Conservation (phyloP, 352 stramenopile species). For the Globisporangium canariense region DNA sequence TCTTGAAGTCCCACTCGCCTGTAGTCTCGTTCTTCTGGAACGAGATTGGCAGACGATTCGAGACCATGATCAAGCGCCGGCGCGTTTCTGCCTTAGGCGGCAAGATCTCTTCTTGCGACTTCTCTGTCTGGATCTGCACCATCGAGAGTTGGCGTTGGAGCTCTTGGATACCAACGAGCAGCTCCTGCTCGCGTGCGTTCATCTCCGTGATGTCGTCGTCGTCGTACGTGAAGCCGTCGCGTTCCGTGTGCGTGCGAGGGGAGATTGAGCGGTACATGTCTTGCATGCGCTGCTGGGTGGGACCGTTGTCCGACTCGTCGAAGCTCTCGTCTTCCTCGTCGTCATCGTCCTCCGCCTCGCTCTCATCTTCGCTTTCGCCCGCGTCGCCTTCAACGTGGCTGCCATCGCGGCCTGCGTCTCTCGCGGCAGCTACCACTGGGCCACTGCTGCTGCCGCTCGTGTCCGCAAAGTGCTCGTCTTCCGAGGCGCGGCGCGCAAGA, state of each 20-base stretch:
- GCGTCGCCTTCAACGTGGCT: slow-evolving; percentile 18
- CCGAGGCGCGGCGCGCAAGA: slow-evolving; percentile 4
- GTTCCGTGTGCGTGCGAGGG: slow-evolving; percentile 18
- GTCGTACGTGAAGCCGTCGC: slow-evolving; percentile 34
- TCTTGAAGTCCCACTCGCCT: slow-evolving; percentile 83
- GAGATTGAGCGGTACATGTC: slow-evolving; percentile 25
- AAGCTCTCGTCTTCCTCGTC: slow-evolving; percentile 16
- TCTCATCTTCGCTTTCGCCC: background rate
- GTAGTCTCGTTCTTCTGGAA: slow-evolving; percentile 82
- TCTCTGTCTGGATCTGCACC: slow-evolving; percentile 83
- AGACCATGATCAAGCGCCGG: slow-evolving; percentile 86
- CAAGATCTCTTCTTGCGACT: slow-evolving; percentile 70
- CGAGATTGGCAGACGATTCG: slow-evolving; percentile 90
- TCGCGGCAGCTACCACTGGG: background rate
- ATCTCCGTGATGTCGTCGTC: slow-evolving; percentile 71
- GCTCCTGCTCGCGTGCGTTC: slow-evolving; percentile 82
- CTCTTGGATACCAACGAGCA: slow-evolving; percentile 90
- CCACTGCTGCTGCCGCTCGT: slow-evolving; percentile 6
- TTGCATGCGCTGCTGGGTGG: slow-evolving; percentile 24
- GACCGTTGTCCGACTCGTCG: slow-evolving; percentile 12
- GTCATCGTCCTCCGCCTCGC: slow-evolving; percentile 12
- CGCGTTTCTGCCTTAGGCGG: slow-evolving; percentile 53
- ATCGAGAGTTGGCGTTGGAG: slow-evolving; percentile 86
- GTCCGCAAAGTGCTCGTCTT: slow-evolving; percentile 13
- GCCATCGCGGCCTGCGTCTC: background rate